Conservation (phyloP, 2,329 filamentous ascomycete genomes). For the Escovopsis weberi region DNA sequence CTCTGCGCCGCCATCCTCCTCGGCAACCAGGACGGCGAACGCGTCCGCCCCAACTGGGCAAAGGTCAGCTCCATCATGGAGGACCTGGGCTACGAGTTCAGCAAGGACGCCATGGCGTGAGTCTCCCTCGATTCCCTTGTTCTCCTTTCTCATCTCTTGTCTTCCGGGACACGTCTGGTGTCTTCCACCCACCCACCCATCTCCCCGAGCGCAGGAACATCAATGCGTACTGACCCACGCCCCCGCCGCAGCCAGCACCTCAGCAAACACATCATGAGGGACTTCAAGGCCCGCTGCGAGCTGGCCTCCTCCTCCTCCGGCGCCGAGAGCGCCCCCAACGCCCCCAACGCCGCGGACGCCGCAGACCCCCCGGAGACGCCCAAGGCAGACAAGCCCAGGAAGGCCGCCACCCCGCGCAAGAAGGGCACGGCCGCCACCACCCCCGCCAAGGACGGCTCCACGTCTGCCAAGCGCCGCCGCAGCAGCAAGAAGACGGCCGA, state of each 20-base stretch:
- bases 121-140: conserved; percentile 5
- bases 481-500: conserved; percentile 2
- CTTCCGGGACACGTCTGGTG: no score
- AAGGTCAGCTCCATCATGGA: conserved; percentile 18
- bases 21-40: conserved; percentile 12
- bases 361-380: background rate
- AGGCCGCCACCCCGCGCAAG: conserved; percentile 8
- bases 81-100: conserved; percentile 20
- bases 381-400: conserved; percentile 7
- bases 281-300: conserved; percentile 15
- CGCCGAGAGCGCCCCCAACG: conserved; percentile 6
- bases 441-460: conserved; percentile 1
- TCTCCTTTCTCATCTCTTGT: no score
- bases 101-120: conserved; percentile 25
- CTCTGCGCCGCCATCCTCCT: conserved; percentile 23
- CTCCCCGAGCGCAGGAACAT: no score
- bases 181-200: no score
- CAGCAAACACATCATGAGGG: conserved; percentile 22
- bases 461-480: background rate
- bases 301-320: conserved; percentile 5
- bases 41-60: conserved; percentile 19
- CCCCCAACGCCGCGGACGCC: background rate
- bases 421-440: background rate
- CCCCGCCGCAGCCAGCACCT: conserved; percentile 21
- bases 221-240: no score